phyloP scores from a whole-genome alignment of 2,329 filamentous ascomycete genomes.

The Teratosphaeria epicoccoides region DNA sequence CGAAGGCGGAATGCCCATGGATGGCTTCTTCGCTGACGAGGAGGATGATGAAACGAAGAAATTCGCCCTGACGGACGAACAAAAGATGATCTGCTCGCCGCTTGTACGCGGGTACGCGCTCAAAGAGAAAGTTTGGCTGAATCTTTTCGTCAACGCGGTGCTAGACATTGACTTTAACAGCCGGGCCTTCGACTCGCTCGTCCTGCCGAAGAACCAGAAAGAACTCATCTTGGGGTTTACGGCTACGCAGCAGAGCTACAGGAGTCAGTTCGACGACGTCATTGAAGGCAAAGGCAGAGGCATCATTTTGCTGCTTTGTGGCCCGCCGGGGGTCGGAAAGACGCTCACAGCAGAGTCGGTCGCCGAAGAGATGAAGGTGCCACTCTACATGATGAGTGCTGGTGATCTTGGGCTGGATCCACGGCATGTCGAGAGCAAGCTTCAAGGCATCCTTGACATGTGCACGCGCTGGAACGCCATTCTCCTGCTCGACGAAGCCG shows the following conservation, averaged over 20 bases:
- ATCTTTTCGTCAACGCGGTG: constrained; percentile 31
- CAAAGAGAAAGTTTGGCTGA: constrained; percentile 34
- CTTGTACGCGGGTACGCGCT: constrained; percentile 28
- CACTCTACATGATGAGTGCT: constrained; percentile 40
- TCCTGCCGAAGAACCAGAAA: constrained; percentile 39
- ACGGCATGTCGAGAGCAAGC: constrained; percentile 31
- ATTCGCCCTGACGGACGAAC: constrained; percentile 16
- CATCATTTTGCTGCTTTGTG: constrained; percentile 41
- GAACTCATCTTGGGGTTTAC: constrained; percentile 39
- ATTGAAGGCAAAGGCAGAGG: constrained; percentile 44
- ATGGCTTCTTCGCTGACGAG: constrained; percentile 22
- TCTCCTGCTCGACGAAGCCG: constrained; percentile 43
- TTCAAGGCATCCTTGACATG: constrained; percentile 37
- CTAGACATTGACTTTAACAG: constrained; percentile 36
- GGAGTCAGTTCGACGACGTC: constrained; percentile 38
- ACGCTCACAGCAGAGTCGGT: constrained; percentile 42
- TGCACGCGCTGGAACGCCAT: constrained; percentile 42
- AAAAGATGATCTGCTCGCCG: constrained; percentile 26
- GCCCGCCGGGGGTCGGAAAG: constrained; percentile 43
- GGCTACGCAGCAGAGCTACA: constrained; percentile 31
- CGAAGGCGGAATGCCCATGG: constrained; percentile 25
- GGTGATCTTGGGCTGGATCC: constrained; percentile 41
- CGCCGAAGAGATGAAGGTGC: constrained; percentile 41
- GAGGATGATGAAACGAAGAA: constrained; percentile 15
- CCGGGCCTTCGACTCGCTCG: constrained; percentile 37